phyloP scores from a whole-genome alignment of 352 stramenopile genomes.

The Pythium aristosporum region DNA sequence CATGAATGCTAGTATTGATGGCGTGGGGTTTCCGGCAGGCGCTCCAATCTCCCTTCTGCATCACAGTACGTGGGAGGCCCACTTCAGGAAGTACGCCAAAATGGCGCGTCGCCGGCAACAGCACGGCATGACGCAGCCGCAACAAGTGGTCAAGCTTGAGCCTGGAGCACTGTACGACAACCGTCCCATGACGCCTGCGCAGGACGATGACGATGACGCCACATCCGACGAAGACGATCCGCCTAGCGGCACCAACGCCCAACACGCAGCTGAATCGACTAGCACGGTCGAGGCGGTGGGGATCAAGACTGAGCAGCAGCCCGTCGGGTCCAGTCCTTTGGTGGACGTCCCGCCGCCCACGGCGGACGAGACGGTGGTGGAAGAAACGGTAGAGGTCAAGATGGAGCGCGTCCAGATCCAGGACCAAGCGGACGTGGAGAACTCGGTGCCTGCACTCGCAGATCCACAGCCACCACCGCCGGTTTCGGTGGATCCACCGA shows the following conservation, averaged over 20 bases:
- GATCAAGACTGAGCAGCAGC: background rate
- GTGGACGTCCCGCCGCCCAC: background rate
- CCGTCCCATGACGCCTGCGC: background rate
- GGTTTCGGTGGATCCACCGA: background rate
- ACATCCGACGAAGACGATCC: constrained; percentile 19
- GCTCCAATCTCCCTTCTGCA: constrained; percentile 39
- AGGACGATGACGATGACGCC: constrained; percentile 9
- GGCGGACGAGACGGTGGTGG: background rate
- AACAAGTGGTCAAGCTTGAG: constrained; percentile 16
- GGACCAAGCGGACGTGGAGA: background rate
- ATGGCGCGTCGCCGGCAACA: constrained; percentile 28
- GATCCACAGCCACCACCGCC: background rate
- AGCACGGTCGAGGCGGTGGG: background rate
- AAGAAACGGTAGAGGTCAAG: constrained; percentile 22
- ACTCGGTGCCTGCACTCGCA: background rate
- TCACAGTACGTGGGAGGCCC: constrained; percentile 44
- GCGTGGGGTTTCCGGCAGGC: constrained; percentile 22
- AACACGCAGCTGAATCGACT: background rate
- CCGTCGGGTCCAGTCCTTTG: background rate
- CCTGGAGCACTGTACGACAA: constrained; percentile 6
- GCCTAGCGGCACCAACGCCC: background rate
- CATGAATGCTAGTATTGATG: background rate
- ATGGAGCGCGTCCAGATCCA: constrained; percentile 19
- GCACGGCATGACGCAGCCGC: constrained; percentile 8
- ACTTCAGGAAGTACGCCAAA: constrained; percentile 49